Base-by-base conservation (phyloP, 805 yeast species). In the Pichia phayaonensis region DNA sequence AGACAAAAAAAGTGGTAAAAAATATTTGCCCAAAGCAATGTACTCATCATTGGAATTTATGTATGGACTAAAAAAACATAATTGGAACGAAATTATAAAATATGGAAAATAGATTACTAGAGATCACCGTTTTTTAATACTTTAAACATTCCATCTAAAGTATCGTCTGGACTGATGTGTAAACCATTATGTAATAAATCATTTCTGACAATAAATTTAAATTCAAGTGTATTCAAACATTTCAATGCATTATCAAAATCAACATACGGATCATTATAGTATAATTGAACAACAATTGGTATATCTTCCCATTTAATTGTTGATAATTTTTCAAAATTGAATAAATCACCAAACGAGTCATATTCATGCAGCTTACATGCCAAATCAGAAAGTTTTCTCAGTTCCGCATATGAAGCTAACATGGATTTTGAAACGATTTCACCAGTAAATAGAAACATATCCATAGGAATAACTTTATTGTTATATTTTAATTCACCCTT, bases 351-450 rank as follows among this genome's bases (percentile, higher is more conserved):
- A 34, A 34, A 34, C n/a, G 38, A 34, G 5, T 34, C n/a, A n/a
- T 34, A 34, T 16, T 34, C 20, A n/a, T 34, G 38, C 8, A 34
- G n/a, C n/a, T 34, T 34, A 16, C 5, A 8, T 34, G 81, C 78
- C 4, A 41, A 22, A 21, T 23, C 42, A 22, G 45, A n/a, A 23
- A 48, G n/a, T 15, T 43, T 47, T 23, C 38, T 20, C 20, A 41
- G 41, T 38, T 23, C 42, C 12, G 45, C 6, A 26, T 44, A 40
- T 1, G 38, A 24, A 8, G 29, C 4, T 18, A 46, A 24, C 49
- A 46, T 40, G 3, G 50, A 36, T 22, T 43, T 42, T 10, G 45
- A 38, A 20, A 48, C 56, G 45, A 56, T 54, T 34, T 56, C 59
- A 20, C 56, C 56, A 1, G 61, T 59, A 45, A 62, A 62, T n/a